A percentile compares a stretch with the other conserved stretches of the same genome.
Evolutionary conservation across 345 rosid genomes (phyloP).

Genomic region (Boechera retrofracta): DNA sequence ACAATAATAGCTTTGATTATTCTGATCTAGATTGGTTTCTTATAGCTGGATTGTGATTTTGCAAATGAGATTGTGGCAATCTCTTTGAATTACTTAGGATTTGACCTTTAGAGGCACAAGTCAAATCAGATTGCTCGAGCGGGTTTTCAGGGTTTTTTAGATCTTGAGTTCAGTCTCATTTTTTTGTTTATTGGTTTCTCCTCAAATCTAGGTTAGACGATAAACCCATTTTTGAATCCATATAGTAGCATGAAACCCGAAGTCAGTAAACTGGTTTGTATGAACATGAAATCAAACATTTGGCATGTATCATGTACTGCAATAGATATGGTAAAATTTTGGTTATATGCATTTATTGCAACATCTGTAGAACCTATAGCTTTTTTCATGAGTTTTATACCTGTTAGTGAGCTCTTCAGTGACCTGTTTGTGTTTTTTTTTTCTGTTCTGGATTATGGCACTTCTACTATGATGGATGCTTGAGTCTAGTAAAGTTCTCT

Average conservation of each 20-base stretch:
- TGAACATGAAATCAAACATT: background rate
- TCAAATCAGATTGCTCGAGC: slow-evolving; percentile 3
- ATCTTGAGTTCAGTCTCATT: background rate
- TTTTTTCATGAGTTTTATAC: slow-evolving; percentile 8
- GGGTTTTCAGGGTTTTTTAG: background rate
- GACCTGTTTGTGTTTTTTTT: background rate
- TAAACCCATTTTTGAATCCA: background rate
- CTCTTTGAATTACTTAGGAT: slow-evolving; percentile 1
- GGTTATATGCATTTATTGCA: background rate
- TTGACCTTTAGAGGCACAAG: slow-evolving; percentile 17
- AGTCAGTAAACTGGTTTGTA: background rate
- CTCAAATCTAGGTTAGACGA: background rate
- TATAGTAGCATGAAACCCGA: background rate
- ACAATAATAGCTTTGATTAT: background rate
- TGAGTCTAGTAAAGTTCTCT: background rate
- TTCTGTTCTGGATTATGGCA: background rate
- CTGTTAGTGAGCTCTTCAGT: background rate
- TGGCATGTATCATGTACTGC: background rate
- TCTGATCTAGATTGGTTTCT: slow-evolving; percentile 10
- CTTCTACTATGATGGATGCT: background rate
- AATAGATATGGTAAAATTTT: background rate
- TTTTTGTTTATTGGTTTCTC: slow-evolving; percentile 1
- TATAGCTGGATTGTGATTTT: slow-evolving; percentile 2
- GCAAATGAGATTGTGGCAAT: background rate
- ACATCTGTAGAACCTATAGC: background rate